These are phyloP conservation scores for Pyrenophora tritici-repentis DNA, from an alignment of 2,329 filamentous ascomycete species.

Conservation along the genomic window DNA sequence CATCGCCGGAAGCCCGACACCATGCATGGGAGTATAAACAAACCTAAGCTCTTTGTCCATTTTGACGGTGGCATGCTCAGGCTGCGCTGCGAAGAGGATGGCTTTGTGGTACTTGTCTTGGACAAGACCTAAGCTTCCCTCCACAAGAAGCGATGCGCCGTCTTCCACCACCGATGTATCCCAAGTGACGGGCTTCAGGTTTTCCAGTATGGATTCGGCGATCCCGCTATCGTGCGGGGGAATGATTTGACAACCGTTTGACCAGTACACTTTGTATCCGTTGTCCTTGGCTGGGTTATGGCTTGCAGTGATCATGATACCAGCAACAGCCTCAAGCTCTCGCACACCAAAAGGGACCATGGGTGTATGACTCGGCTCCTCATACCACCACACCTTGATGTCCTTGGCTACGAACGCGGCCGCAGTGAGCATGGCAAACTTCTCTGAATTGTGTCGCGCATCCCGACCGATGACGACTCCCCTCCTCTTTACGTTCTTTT, in stretches of 20 bases:
- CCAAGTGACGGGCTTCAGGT: slow-evolving; percentile 59
- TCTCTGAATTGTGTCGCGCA: slow-evolving; percentile 65
- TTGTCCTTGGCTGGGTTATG: slow-evolving; percentile 69
- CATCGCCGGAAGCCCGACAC: slow-evolving; percentile 58
- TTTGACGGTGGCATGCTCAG: slow-evolving; percentile 27
- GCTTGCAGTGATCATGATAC: slow-evolving; percentile 69
- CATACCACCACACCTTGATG: slow-evolving; percentile 65
- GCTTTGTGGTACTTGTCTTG: slow-evolving; percentile 52
- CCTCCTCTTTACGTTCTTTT: slow-evolving; percentile 49
- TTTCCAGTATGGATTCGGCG: slow-evolving; percentile 59
- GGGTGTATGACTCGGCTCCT: slow-evolving; percentile 62
- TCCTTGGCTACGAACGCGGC: slow-evolving; percentile 63
- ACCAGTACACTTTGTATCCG: slow-evolving; percentile 71
- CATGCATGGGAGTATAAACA: slow-evolving; percentile 63
- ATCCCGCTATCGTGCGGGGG: slow-evolving; percentile 65
- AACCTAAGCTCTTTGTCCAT: slow-evolving; percentile 47
- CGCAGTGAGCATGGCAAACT: slow-evolving; percentile 64
- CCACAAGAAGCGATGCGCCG: slow-evolving; percentile 42
- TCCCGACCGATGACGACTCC: slow-evolving; percentile 67
- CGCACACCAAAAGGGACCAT: slow-evolving; percentile 66
- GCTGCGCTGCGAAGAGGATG: slow-evolving; percentile 48
- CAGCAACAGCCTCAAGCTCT: slow-evolving; percentile 59
- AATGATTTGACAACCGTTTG: slow-evolving; percentile 69
- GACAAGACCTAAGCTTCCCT: slow-evolving; percentile 50
- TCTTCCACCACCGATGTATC: slow-evolving; percentile 51